A percentile compares a stretch with the other conserved stretches of the same genome.
Conservation (phyloP, 2,329 filamentous ascomycete species). For the Magnaporthales sp. region DNA sequence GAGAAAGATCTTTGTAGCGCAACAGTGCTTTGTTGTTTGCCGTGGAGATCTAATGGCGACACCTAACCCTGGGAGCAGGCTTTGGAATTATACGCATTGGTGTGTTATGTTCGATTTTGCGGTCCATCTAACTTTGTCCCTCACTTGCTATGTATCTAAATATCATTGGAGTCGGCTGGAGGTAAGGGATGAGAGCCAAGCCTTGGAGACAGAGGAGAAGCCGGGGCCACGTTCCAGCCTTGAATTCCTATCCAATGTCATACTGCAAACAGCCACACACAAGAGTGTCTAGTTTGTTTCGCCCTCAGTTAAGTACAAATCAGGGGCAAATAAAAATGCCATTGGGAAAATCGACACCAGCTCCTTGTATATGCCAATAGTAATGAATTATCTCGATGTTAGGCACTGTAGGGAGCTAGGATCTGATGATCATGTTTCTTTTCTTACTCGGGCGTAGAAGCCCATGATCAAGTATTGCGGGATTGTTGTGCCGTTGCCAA, state of each 20-base stretch:
- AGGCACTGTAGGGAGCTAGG: not conserved
- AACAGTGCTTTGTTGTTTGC: not conserved
- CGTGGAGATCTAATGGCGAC: not conserved
- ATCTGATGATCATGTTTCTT: not conserved
- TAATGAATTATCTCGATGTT: not conserved
- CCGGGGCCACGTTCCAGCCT: too few species aligned
- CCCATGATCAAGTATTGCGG: not conserved
- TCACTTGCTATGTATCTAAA: not conserved
- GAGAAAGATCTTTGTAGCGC: not conserved
- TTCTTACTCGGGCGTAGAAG: not conserved
- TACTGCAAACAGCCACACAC: not conserved
- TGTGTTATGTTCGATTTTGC: too few species aligned
- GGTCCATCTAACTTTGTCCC: too few species aligned
- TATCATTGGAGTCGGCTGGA: not conserved
- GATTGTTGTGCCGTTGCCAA: not conserved
- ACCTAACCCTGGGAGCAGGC: not conserved
- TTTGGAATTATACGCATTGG: too few species aligned
- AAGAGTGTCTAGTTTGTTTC: not conserved
- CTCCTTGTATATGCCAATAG: not conserved
- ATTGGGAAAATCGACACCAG: not conserved
- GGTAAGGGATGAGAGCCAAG: not conserved
- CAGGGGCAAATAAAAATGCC: not conserved
- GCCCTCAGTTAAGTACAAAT: not conserved
- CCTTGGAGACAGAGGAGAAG: too few species aligned
- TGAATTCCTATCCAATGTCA: not conserved